Evolutionary conservation across 352 stramenopile genomes (phyloP), one percentile per base, ranked within the genome.

Genomic region (Phytophthora sp.): DNA sequence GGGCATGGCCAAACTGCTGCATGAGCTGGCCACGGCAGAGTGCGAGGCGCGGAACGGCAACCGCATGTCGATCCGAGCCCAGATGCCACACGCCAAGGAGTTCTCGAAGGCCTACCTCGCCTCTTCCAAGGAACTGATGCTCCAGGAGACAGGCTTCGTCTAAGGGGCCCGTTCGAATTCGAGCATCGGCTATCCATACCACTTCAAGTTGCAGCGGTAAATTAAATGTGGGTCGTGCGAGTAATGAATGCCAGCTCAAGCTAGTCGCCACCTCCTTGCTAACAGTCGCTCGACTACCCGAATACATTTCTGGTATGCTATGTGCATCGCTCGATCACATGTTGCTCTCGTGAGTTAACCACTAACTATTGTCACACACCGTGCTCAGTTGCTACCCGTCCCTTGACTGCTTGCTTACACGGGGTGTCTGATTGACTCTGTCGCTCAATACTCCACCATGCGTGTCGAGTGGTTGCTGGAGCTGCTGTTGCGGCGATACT

Each of bases 401-500:
- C n/a, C n/a, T n/a, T n/a, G n/a, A n/a, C n/a, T n/a, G n/a, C n/a
- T n/a, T n/a, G n/a, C n/a, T 36, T 63, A 62, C 50, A 69, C 36
- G 38, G 38, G n/a, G n/a, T n/a, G 16, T 57, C 35, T 33, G 23
- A 55, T 27, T 59, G 21, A 18, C 63, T 49, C 20, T 63, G 35
- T 30, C 49, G 55, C 57, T 47, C 61, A 83, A 61, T 83, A 87
- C 74, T 89, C 78, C 57, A 80, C 71, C 60, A 75, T 67, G 18
- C 74, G 59, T 35, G 74, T 67, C 50, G 66, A 77, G 57, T 65
- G 58, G 46, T 73, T 84, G 60, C 77, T 84, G 42, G 76, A 69
- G 49, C 79, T 93, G 74, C 84, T 93, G 73, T 93, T 93, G 57
- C 84, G 82, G 20, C 84, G 84, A 30, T 88, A 79, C 61, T 90